phyloP scores from a whole-genome alignment of 768 basidiomycete species.

The Trametes cinnabarina region DNA sequence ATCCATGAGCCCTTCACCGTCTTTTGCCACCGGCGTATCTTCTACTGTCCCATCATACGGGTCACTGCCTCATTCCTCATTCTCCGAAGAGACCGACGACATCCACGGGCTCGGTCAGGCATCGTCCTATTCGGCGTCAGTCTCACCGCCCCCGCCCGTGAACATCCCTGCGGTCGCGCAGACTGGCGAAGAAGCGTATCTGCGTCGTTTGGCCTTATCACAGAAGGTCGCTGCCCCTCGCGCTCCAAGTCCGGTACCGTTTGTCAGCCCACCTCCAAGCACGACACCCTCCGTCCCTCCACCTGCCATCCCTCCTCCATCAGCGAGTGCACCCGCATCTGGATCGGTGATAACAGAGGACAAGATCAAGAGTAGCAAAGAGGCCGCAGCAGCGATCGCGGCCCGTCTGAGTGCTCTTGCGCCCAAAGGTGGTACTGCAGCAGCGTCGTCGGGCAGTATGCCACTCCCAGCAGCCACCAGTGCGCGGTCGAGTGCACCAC shows the following conservation, averaged over 20 bases:
- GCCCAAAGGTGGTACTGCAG: conserved; percentile 20
- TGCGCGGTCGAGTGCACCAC: conserved; percentile 25
- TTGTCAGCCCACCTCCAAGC: conserved; percentile 44
- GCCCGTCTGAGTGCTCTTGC: conserved; percentile 66
- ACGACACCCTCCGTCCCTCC: conserved; percentile 68
- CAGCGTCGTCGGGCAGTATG: conserved; percentile 24
- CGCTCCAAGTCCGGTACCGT: conserved; percentile 18
- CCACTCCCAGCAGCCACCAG: conserved; percentile 24
- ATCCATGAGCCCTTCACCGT: neutral
- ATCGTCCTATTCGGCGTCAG: conserved; percentile 10
- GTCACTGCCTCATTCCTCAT: conserved; percentile 6
- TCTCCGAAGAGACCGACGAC: conserved; percentile 13
- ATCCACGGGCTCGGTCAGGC: conserved; percentile 17
- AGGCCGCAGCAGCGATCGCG: conserved; percentile 80
- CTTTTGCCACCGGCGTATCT: neutral
- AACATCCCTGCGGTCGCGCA: neutral
- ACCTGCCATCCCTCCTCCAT: conserved; percentile 52
- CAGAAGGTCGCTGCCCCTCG: conserved; percentile 29
- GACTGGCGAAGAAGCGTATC: conserved; percentile 64
- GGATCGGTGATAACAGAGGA: conserved; percentile 52
- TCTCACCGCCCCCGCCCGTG: conserved; percentile 15
- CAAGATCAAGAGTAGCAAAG: conserved; percentile 47
- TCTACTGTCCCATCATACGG: neutral
- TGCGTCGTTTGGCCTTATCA: conserved; percentile 59
- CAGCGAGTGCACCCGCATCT: conserved; percentile 39